These are phyloP conservation scores for Garcia nutans DNA, from an alignment of 345 rosid species.

Conservation along the genomic window DNA sequence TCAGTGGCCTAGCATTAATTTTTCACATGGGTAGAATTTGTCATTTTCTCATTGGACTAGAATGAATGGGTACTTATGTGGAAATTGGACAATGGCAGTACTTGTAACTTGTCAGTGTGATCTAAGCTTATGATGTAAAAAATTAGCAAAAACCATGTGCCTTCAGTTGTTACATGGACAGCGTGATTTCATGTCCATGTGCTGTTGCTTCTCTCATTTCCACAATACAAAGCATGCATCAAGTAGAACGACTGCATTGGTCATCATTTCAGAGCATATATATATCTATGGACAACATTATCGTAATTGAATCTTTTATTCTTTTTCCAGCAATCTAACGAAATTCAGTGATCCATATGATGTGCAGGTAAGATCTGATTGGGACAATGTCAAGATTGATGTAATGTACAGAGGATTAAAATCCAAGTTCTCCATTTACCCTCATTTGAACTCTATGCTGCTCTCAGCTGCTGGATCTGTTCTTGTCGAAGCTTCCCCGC, in stretches of 20 bases:
- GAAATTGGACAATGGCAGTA: not conserved
- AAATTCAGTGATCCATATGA: not conserved
- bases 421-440: constrained; percentile 82
- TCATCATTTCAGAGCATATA: not conserved
- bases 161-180: not conserved
- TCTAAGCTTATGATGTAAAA: not conserved
- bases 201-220: not conserved
- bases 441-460: constrained; percentile 76
- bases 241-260: not conserved
- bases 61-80: not conserved
- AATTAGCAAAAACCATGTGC: not conserved
- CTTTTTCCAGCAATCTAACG: not conserved
- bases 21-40: not conserved
- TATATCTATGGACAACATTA: not conserved
- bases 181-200: not conserved
- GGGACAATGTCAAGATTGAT: constrained; percentile 75
- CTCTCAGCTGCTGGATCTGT: constrained; percentile 74
- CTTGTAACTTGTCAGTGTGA: not conserved
- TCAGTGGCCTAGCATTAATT: not conserved
- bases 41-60: not conserved
- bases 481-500: constrained; percentile 91
- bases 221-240: not conserved
- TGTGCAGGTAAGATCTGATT: constrained; percentile 75
- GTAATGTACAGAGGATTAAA: constrained; percentile 76
- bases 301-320: not conserved